Evolutionary conservation across 2,329 filamentous ascomycete genomes (phyloP).

Genomic region (Polytolypa hystricis): DNA sequence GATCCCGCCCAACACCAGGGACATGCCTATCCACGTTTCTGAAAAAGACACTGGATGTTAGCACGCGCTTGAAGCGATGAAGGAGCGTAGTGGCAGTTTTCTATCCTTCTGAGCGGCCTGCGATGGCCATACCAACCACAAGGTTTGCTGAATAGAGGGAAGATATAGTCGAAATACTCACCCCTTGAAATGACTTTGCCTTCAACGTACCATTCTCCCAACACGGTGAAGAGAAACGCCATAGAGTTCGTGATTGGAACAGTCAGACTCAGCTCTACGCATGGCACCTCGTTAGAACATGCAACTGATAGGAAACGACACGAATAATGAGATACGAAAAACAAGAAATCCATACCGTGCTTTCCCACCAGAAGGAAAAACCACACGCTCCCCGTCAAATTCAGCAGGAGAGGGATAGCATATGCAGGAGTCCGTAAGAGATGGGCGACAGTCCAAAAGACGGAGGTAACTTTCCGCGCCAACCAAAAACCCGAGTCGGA

Average conservation of each 20-base stretch:
- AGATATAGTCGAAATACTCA: slow-evolving; percentile 30
- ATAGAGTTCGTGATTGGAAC: slow-evolving; percentile 91
- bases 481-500: slow-evolving; percentile 42
- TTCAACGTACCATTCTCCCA: slow-evolving; percentile 93
- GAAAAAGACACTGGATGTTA: background rate
- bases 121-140: too few relatives aligned
- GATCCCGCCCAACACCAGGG: slow-evolving; percentile 66
- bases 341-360: slow-evolving; percentile 54
- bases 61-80: too few relatives aligned
- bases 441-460: slow-evolving; percentile 66
- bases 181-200: slow-evolving; percentile 77
- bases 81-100: too few relatives aligned
- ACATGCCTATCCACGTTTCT: slow-evolving; percentile 81
- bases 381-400: slow-evolving; percentile 89
- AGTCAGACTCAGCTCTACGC: slow-evolving; percentile 72
- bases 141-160: background rate
- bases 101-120: too few relatives aligned
- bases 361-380: slow-evolving; percentile 91
- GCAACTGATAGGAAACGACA: background rate
- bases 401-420: slow-evolving; percentile 71
- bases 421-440: slow-evolving; percentile 72
- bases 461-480: slow-evolving; percentile 49
- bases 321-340: slow-evolving; percentile 1
- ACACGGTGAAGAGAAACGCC: slow-evolving; percentile 88
- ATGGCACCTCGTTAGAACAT: background rate